A percentile compares a stretch with the other conserved stretches of the same genome.
phyloP scores from a whole-genome alignment of 2,329 filamentous ascomycete species.

The Exophiala xenobiotica region DNA sequence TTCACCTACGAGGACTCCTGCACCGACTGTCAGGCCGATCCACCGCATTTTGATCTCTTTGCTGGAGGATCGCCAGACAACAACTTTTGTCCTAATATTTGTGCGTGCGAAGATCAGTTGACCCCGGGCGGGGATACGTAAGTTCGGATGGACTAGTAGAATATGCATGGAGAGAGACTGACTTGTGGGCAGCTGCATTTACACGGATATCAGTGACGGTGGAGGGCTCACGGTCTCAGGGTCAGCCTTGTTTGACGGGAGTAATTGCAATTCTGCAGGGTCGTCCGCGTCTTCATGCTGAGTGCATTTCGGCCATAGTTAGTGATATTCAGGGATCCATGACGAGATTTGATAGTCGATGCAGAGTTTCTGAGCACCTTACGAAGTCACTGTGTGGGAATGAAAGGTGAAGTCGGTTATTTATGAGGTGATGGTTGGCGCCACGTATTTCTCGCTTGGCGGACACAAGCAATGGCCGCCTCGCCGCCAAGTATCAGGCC shows the following conservation, averaged over 20 bases:
- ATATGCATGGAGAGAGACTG: background rate
- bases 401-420: no score
- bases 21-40: constrained; percentile 6
- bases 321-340: no score
- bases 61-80: constrained; percentile 2
- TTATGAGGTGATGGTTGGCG: background rate
- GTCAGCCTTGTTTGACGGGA: constrained; percentile 5
- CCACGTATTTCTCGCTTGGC: background rate
- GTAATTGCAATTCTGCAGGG: constrained; percentile 3
- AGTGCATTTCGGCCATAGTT: no score
- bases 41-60: constrained; percentile 7
- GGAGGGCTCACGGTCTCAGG: constrained; percentile 3
- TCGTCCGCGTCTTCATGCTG: constrained; percentile 6
- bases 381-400: no score
- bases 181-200: constrained; percentile 4
- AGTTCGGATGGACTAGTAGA: background rate
- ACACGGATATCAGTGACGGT: constrained; percentile 5
- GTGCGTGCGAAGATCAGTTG: constrained; percentile 5
- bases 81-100: constrained; percentile 7
- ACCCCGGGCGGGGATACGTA: constrained; percentile 4
- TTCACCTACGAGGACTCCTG: constrained; percentile 8
- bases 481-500: no score
- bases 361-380: no score
- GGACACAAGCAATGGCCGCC: background rate
- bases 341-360: no score